Base-by-base conservation (phyloP, 75 land plant genomes). In the Pinus tabuliformis region DNA sequence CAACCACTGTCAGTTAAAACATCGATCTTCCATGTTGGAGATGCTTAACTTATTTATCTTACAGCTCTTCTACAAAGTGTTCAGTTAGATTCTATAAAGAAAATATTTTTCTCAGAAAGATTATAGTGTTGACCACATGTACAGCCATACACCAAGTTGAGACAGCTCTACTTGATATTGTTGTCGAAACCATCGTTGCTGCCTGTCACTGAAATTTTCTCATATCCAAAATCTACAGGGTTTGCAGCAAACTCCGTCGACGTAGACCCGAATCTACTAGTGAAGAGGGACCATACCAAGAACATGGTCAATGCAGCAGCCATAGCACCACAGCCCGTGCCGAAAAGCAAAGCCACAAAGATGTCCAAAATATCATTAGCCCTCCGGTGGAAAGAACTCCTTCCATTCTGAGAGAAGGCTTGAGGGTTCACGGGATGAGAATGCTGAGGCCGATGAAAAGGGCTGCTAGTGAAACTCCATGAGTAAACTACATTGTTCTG, bases 401-500 rank as follows among this genome's bases (percentile, higher is more conserved):
- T 52, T 66, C 52, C 66, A 37, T 54, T 42, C 15, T 17, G 74
- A 28, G 61, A 36, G 52, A 58, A 60, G 22, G 24, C 58, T 3
- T n/a, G 54, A 58, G 93, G 91, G 75, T 86, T 81, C 70, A 84
- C 24, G 9, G 89, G 91, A 57, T 84, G 65, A 0, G 91, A 86
- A 74, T 89, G 91, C 83, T 84, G 54, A 77, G 79, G 78, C 52
- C 73, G 57, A 16, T 81, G 86, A 22, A 66, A 73, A 59, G 56
- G 59, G 39, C 81, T 79, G 1, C 65, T 30, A 49, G 66, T 75
- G 68, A 95, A 91, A 56, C 79, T 88, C 96, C 96, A 95, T 14
- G 92, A 86, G 73, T 87, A 82, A 6, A 91, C 28, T 12, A 54
- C 71, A 59, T 87, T 84, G 13, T 56, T 73, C 74, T 74, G 85